Evolutionary conservation across 352 stramenopile genomes (phyloP).

Genomic region (Globisporangium polare): DNA sequence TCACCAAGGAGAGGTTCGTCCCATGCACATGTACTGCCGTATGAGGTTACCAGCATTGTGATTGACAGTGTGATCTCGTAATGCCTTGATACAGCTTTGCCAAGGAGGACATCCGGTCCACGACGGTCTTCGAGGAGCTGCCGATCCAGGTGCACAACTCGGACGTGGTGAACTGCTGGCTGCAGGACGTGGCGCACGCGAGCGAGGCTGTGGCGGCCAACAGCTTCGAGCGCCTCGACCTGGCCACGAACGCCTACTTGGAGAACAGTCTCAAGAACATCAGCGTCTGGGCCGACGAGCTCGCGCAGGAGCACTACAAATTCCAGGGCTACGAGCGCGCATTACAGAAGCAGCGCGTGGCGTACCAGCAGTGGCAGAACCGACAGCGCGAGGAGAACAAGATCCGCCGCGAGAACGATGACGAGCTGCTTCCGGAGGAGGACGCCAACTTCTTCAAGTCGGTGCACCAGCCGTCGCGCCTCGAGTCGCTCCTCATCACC

Average conservation of each 20-base stretch:
- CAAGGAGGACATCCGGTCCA: slow-evolving; percentile 78
- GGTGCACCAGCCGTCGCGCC: slow-evolving; percentile 81
- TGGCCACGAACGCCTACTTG: slow-evolving; percentile 94
- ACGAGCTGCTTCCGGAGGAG: slow-evolving; percentile 74
- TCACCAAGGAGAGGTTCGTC: slow-evolving; percentile 66
- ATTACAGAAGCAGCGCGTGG: slow-evolving; percentile 77
- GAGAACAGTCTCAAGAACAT: slow-evolving; percentile 99
- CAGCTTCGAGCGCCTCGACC: slow-evolving; percentile 94
- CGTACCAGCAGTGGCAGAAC: slow-evolving; percentile 85
- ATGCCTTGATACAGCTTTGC: slow-evolving; percentile 38
- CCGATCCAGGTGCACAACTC: slow-evolving; percentile 96
- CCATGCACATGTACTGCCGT: not conserved
- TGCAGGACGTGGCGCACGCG: slow-evolving; percentile 84
- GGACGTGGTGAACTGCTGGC: slow-evolving; percentile 91
- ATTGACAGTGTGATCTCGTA: not conserved
- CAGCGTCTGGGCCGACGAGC: slow-evolving; percentile 96
- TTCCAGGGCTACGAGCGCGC: slow-evolving; percentile 88
- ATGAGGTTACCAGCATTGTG: not conserved
- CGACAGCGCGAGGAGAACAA: slow-evolving; percentile 90
- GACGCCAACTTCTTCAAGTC: slow-evolving; percentile 86
- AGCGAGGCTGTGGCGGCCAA: slow-evolving; percentile 65
- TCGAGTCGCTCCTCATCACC: slow-evolving; percentile 87
- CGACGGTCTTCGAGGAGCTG: slow-evolving; percentile 95
- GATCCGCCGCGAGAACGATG: slow-evolving; percentile 67
- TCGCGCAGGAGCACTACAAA: slow-evolving; percentile 94